A percentile compares a stretch with the other conserved stretches of the same genome.
Evolutionary conservation across 257 asterid species (phyloP).

Genomic region (Gentiana macrophylla): DNA sequence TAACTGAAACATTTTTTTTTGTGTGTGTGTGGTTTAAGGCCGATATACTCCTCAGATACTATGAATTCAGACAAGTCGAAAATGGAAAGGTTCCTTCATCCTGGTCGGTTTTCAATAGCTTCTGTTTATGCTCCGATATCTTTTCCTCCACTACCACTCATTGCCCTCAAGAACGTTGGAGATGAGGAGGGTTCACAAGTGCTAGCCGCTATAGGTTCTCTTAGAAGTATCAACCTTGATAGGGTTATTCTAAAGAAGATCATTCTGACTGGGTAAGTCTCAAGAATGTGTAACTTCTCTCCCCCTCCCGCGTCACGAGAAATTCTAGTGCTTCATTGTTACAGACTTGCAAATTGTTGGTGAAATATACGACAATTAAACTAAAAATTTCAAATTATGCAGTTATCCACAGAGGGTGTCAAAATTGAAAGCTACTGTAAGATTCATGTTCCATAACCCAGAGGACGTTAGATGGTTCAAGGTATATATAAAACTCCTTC

Average conservation of each 20-base stretch:
- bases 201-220: constrained; percentile 81
- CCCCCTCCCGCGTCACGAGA: too few species aligned
- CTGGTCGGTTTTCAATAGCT: constrained; percentile 77
- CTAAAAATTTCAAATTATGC: constrained; percentile 23
- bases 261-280: constrained; percentile 78
- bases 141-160: constrained; percentile 64
- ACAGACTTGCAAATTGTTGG: background rate
- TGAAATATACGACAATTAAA: constrained; percentile 3
- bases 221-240: constrained; percentile 73
- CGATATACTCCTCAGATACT: constrained; percentile 70
- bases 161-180: constrained; percentile 63
- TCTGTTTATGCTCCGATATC: constrained; percentile 82
- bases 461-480: constrained; percentile 99
- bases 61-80: constrained; percentile 73
- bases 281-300: too few species aligned
- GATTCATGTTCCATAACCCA: constrained; percentile 91
- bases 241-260: constrained; percentile 82
- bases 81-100: constrained; percentile 98
- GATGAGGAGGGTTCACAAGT: constrained; percentile 35
- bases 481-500: constrained; percentile 24
- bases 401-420: constrained; percentile 98
- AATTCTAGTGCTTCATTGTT: too few species aligned
- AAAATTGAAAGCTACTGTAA: constrained; percentile 77
- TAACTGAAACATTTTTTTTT: background rate
- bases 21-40: constrained; percentile 42